A percentile compares a stretch with the other conserved stretches of the same genome.
These are phyloP conservation scores for Tricholoma hemisulphureum DNA, from an alignment of 768 basidiomycete genomes.

Conservation along the genomic window DNA sequence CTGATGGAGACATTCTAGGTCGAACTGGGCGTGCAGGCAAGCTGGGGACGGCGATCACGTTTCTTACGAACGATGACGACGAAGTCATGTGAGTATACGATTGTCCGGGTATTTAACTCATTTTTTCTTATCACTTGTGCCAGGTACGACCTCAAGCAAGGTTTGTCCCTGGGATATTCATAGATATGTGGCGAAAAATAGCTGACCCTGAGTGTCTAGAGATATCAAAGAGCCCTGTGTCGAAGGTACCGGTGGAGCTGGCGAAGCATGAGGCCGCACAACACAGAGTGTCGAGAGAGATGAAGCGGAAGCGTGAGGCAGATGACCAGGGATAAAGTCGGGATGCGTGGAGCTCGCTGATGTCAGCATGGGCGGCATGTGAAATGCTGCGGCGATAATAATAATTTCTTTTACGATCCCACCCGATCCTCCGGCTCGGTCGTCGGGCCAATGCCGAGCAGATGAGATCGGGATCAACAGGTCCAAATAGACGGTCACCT, in stretches of 20 bases:
- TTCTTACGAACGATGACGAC: constrained; percentile 93
- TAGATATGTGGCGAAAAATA: not conserved
- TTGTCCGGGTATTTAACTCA: too few relatives aligned
- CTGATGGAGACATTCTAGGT: constrained; percentile 48
- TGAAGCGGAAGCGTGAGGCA: constrained; percentile 90
- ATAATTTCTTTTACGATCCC: too few relatives aligned
- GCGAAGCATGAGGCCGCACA: constrained; percentile 91
- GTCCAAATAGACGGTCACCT: too few relatives aligned
- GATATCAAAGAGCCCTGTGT: constrained; percentile 91
- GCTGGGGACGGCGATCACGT: constrained; percentile 89
- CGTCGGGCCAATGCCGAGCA: not conserved
- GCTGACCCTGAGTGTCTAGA: constrained; percentile 44
- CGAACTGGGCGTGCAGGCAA: constrained; percentile 99
- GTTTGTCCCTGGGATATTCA: constrained; percentile 38
- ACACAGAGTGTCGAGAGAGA: constrained; percentile 87
- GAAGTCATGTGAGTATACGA: constrained; percentile 82
- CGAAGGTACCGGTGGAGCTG: constrained; percentile 83
- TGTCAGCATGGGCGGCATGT: not conserved
- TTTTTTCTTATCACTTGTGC: constrained; percentile 14
- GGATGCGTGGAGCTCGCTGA: not conserved
- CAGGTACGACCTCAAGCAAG: constrained; percentile 96
- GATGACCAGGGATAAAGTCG: constrained; percentile 61
- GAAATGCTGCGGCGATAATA: too few relatives aligned
- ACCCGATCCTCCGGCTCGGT: not conserved
- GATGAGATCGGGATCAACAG: not conserved